Conservation (phyloP, 352 stramenopile genomes). For the Blastocystis sp. region DNA sequence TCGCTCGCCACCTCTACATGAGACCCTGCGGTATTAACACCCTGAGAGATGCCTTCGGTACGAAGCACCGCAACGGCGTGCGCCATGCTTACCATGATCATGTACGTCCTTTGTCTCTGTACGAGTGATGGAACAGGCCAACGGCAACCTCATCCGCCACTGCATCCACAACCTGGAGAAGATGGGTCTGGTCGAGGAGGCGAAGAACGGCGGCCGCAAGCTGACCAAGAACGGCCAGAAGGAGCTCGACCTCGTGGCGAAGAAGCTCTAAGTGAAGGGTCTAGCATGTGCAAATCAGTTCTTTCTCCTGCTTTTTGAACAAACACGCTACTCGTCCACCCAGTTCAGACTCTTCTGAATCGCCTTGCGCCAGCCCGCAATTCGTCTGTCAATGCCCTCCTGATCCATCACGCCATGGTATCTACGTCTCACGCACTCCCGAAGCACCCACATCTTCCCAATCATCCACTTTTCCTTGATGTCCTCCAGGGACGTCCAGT, state of each 20-base stretch:
- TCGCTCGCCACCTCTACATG: slow-evolving; percentile 68
- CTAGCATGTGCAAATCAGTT: slow-evolving; percentile 16
- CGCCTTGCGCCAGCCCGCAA: slow-evolving; percentile 55
- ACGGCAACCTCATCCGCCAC: slow-evolving; percentile 51
- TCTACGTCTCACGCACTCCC: background rate
- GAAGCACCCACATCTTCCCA: slow-evolving; percentile 60
- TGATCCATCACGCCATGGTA: slow-evolving; percentile 64
- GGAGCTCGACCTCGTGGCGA: slow-evolving; percentile 62
- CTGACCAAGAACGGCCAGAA: slow-evolving; percentile 64
- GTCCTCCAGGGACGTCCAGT: slow-evolving; percentile 86
- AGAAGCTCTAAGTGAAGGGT: slow-evolving; percentile 47
- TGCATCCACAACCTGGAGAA: slow-evolving; percentile 66
- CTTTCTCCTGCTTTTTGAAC: background rate
- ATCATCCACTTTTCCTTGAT: slow-evolving; percentile 72
- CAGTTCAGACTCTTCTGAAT: slow-evolving; percentile 68
- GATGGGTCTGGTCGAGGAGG: slow-evolving; percentile 54
- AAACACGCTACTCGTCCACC: slow-evolving; percentile 51
- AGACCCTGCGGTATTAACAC: slow-evolving; percentile 63
- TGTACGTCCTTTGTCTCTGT: background rate
- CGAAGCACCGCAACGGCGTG: slow-evolving; percentile 61
- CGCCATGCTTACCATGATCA: slow-evolving; percentile 56
- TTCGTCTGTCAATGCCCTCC: slow-evolving; percentile 55
- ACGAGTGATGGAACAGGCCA: slow-evolving; percentile 14
- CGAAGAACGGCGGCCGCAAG: slow-evolving; percentile 47
- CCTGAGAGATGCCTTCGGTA: slow-evolving; percentile 62